phyloP scores from a whole-genome alignment of 352 stramenopile genomes.

The Pythium aristosporum region DNA sequence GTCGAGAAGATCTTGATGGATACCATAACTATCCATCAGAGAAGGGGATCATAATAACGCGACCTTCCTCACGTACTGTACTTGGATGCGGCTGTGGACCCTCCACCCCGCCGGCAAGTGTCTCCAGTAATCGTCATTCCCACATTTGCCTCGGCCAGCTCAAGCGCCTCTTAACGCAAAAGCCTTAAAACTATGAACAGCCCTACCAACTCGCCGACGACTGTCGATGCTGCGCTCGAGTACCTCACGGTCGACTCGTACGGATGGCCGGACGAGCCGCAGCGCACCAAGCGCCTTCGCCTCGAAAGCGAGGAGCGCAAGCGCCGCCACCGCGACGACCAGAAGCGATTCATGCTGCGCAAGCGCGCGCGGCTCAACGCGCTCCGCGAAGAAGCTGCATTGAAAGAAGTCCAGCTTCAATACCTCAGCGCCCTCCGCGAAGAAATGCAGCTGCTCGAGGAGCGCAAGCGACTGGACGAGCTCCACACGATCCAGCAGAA shows the following conservation, averaged over 20 bases:
- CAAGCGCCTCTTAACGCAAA: too few species aligned
- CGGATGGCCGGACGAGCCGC: slow-evolving; percentile 1
- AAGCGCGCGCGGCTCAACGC: slow-evolving; percentile 2
- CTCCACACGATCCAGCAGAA: background rate
- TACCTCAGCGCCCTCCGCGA: background rate
- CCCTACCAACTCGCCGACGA: background rate
- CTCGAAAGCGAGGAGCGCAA: slow-evolving; percentile 12
- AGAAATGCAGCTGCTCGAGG: background rate
- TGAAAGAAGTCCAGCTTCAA: background rate
- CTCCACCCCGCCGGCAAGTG: too few species aligned
- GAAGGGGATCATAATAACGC: too few species aligned
- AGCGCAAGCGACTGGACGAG: background rate
- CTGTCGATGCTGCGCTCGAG: background rate
- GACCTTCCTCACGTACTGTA: too few species aligned
- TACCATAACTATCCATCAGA: too few species aligned
- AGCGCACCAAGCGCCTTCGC: slow-evolving; percentile 5
- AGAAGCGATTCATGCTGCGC: slow-evolving; percentile 10
- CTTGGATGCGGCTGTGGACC: too few species aligned
- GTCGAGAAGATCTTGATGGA: too few species aligned
- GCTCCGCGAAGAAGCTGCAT: background rate
- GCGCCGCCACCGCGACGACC: slow-evolving; percentile 12
- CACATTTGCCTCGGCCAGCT: too few species aligned
- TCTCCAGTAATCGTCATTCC: too few species aligned
- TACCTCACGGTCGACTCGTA: slow-evolving; percentile 19
- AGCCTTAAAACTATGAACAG: too few species aligned